A percentile compares a stretch with the other conserved stretches of the same genome.
phyloP scores from a whole-genome alignment of 2,329 filamentous ascomycete species.

The Fusarium liriodendri region DNA sequence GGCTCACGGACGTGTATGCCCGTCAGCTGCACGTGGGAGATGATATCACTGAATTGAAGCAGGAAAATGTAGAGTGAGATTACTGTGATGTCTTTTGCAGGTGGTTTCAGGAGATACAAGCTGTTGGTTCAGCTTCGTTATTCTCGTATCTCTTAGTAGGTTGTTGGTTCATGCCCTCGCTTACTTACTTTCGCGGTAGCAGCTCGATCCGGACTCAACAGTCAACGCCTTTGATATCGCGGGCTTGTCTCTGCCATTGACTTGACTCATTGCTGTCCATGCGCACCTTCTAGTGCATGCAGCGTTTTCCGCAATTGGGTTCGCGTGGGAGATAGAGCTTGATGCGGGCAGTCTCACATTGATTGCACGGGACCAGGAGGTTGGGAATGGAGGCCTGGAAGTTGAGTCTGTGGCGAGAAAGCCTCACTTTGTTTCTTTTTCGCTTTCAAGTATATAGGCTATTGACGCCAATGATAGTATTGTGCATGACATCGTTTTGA shows the following conservation, averaged over 20 bases:
- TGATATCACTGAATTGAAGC: not conserved
- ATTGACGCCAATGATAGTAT: not conserved
- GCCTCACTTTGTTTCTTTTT: not conserved
- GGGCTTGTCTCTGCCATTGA: not conserved
- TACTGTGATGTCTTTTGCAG: not conserved
- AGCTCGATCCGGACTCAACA: not conserved
- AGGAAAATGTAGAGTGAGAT: not conserved
- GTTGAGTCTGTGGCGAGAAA: not conserved
- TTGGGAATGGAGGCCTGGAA: not conserved
- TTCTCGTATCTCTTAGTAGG: not conserved
- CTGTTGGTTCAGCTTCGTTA: not conserved
- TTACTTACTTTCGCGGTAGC: not conserved
- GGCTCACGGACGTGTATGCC: not conserved
- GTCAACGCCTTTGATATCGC: not conserved
- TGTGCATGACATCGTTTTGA: not conserved
- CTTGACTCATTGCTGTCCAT: not conserved
- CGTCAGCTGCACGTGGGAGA: not conserved
- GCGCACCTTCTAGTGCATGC: not conserved
- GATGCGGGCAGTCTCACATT: not conserved
- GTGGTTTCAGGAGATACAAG: not conserved
- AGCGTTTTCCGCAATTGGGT: not conserved
- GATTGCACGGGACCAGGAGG: not conserved
- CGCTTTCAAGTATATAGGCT: not conserved
- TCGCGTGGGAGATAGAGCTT: not conserved
- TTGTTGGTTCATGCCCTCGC: not conserved